phyloP scores from a whole-genome alignment of 1,139 yeast genomes.

The Diutina sp. region DNA sequence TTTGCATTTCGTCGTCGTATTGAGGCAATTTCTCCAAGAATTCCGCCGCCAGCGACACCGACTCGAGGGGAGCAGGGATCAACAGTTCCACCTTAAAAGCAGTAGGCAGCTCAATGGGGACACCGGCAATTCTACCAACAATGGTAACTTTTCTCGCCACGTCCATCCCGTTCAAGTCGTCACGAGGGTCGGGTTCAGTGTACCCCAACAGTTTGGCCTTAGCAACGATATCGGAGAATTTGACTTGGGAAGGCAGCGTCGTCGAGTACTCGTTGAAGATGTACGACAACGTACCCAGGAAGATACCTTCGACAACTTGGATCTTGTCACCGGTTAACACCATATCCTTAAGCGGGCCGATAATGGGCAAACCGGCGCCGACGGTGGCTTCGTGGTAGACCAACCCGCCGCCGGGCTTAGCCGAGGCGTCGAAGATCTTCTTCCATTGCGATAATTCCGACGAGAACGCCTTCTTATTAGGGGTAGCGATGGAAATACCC shows the following conservation, averaged over 20 bases:
- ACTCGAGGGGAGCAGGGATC: conserved; percentile 77
- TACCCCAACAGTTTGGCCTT: conserved; percentile 86
- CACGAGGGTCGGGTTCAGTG: conserved; percentile 99
- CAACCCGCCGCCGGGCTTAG: conserved; percentile 50
- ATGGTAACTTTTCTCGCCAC: conserved; percentile 97
- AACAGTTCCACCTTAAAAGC: conserved; percentile 93
- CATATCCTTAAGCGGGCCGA: conserved; percentile 78
- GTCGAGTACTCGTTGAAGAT: conserved; percentile 90
- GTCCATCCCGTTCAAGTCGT: conserved; percentile 92
- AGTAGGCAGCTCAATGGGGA: conserved; percentile 76
- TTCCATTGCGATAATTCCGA: conserved; percentile 67
- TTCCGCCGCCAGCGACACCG: conserved; percentile 60
- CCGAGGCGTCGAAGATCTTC: conserved; percentile 45
- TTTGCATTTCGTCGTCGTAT: conserved; percentile 68
- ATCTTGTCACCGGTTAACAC: conserved; percentile 87
- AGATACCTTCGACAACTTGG: conserved; percentile 85
- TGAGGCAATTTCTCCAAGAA: conserved; percentile 71
- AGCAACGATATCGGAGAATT: conserved; percentile 80
- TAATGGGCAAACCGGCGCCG: conserved; percentile 95
- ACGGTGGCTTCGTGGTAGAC: conserved; percentile 99
- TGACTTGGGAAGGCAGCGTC: conserved; percentile 38
- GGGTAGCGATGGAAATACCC: conserved; percentile 92
- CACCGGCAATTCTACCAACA: conserved; percentile 84
- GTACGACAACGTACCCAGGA: conserved; percentile 93
- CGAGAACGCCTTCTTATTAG: conserved; percentile 97